A percentile compares a stretch with the other conserved stretches of the same genome.
Conservation (phyloP, 192 early-diverging fungal species). For the Backusella psychrophila region DNA sequence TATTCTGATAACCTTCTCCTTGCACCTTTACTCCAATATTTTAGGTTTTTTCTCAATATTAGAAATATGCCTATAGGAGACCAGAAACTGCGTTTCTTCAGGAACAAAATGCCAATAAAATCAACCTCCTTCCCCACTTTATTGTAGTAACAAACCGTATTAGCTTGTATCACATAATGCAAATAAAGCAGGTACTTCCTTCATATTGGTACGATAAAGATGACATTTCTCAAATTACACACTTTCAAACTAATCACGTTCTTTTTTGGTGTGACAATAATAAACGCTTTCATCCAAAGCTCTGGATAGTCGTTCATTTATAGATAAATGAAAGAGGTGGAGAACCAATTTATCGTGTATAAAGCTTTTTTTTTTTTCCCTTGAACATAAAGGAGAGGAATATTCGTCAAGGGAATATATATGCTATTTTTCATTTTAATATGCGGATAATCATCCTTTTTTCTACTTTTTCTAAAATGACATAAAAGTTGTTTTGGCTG, state of each 20-base stretch:
- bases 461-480: no score
- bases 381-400: background rate
- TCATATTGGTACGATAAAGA: background rate
- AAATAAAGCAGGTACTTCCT: background rate
- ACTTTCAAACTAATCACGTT: background rate
- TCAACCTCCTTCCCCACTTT: background rate
- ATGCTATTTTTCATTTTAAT: background rate
- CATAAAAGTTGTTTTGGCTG: background rate
- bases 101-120: background rate
- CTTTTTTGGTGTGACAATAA: background rate
- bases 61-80: background rate
- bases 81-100: background rate
- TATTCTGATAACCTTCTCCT: background rate
- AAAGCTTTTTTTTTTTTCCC: no score
- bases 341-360: no score
- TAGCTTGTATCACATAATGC: background rate
- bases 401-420: background rate
- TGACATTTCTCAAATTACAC: background rate
- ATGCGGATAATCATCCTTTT: no score
- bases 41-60: background rate
- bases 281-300: no score
- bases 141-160: background rate
- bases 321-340: no score
- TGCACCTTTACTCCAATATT: background rate
- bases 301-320: no score